Base-by-base conservation (phyloP, 306 rosid genomes). In the Sphenostylis stenocarpa region DNA sequence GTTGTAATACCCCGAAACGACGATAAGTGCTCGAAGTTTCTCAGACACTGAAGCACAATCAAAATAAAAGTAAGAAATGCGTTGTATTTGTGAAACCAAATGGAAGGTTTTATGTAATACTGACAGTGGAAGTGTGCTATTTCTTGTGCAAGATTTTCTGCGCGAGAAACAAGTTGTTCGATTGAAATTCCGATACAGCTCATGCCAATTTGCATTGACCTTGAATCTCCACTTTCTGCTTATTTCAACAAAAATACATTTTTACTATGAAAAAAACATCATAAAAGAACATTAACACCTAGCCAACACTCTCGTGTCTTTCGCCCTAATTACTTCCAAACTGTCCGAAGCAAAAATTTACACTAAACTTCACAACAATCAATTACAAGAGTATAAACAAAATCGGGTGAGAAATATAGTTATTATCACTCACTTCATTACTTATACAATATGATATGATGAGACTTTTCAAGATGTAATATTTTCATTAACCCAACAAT, bases 181-280 rank as follows among this genome's bases (percentile, higher is more conserved):
- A 91, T 70, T 76, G 98, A 88, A 72, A 86, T 76, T 73, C 88
- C 90, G 26, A 90, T 79, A 71, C 93, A 90, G 75, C 97, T 93
- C 96, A 91, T 86, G 73, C 98, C 97, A 36, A 90, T 77, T 61
- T 87, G 84, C 64, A 16, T 48, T 14, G 73, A 78, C 64, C 86
- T 85, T 67, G 83, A 78, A 68, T 86, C 94, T 71, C 47, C 49
- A 82, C 60, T 67, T 47, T 88, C 92, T 69, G 58, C 56, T 63
- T 74, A 52, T 41, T 39, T 2, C 41, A 26, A 26, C 28, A 26
- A 26, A 26, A 26, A 26, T 26, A 26, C 28, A n/a, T n/a, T n/a
- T n/a, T n/a, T n/a, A n/a, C n/a, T n/a, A n/a, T n/a, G n/a, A n/a
- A n/a, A n/a, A n/a, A n/a, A n/a, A n/a, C n/a, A n/a, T n/a, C n/a